phyloP scores from a whole-genome alignment of 108 stramenopile species.

The Skeletonema marinoi region DNA sequence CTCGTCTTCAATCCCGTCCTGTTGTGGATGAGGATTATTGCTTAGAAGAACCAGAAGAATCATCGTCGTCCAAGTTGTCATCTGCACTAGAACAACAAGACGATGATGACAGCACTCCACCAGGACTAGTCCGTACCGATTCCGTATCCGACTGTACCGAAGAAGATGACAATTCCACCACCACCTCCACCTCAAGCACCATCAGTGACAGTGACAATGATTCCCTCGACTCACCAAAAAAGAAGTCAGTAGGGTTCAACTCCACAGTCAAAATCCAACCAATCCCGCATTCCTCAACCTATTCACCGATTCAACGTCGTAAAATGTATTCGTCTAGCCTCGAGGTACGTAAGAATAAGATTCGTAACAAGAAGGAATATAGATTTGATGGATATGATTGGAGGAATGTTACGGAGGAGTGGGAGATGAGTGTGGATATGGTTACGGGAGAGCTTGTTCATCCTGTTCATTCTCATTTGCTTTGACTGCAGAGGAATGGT shows the following conservation, averaged over 20 bases:
- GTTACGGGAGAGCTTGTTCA: constrained; percentile 39
- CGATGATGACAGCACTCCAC: not conserved
- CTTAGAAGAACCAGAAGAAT: not conserved
- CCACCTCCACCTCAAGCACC: constrained; percentile 10
- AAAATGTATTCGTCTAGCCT: constrained; percentile 35
- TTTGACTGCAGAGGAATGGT: not conserved
- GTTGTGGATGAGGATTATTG: not conserved
- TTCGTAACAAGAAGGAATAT: constrained; percentile 48
- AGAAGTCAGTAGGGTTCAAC: constrained; percentile 31
- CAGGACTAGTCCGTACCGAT: constrained; percentile 17
- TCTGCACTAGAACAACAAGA: not conserved
- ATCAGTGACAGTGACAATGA: too few relatives aligned
- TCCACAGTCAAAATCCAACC: constrained; percentile 11
- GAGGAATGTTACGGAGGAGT: constrained; percentile 51
- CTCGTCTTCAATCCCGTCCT: constrained; percentile 7
- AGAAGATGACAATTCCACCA: constrained; percentile 17
- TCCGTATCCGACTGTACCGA: constrained; percentile 1
- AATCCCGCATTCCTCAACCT: constrained; percentile 31
- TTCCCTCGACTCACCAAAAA: constrained; percentile 1
- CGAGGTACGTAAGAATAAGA: constrained; percentile 43
- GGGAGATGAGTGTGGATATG: constrained; percentile 34
- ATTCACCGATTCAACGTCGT: constrained; percentile 20
- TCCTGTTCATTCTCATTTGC: constrained; percentile 33
- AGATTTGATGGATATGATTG: constrained; percentile 48
- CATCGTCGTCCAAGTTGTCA: not conserved